Conservation (phyloP, 495 filamentous ascomycete genomes). For the Penicillium soppii region DNA sequence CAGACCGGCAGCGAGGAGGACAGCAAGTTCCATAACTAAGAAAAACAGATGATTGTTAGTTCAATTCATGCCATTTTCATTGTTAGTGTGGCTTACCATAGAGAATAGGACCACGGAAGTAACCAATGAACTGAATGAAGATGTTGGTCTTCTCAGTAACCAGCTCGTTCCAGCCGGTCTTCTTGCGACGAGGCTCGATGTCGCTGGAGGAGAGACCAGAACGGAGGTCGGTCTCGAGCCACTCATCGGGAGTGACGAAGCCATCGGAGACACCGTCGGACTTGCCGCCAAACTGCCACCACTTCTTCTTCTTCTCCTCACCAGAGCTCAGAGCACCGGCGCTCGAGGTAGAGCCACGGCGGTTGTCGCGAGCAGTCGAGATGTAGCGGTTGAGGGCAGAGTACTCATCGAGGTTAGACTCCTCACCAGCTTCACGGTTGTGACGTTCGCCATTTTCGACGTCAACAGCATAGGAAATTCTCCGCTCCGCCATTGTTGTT, state of each 20-base stretch:
- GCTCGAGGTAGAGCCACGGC: conserved; percentile 55
- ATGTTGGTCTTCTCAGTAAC: conserved; percentile 74
- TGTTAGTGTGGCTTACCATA: conserved; percentile 57
- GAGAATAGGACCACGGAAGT: conserved; percentile 80
- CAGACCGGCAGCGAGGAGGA: conserved; percentile 74
- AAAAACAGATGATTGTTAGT: neutral
- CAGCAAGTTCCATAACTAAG: conserved; percentile 82
- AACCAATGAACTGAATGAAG: conserved; percentile 73
- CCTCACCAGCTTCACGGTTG: conserved; percentile 30
- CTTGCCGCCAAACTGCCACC: conserved; percentile 58
- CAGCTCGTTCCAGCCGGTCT: conserved; percentile 73
- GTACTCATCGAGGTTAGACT: conserved; percentile 50
- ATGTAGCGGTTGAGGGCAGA: conserved; percentile 62
- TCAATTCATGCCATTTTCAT: neutral
- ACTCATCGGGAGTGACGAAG: conserved; percentile 65
- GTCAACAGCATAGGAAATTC: conserved; percentile 54
- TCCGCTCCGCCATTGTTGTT: conserved; percentile 53
- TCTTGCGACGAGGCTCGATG: conserved; percentile 65
- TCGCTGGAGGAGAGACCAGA: conserved; percentile 57
- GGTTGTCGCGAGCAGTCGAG: conserved; percentile 61
- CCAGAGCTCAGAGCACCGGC: conserved; percentile 40
- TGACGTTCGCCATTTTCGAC: conserved; percentile 50
- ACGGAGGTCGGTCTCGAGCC: conserved; percentile 70
- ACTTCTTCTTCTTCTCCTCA: conserved; percentile 50
- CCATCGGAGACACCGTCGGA: conserved; percentile 32